Evolutionary conservation across 2,329 filamentous ascomycete genomes (phyloP), one percentile per base, ranked within the genome.

Genomic region (Plenodomus biglobosus): DNA sequence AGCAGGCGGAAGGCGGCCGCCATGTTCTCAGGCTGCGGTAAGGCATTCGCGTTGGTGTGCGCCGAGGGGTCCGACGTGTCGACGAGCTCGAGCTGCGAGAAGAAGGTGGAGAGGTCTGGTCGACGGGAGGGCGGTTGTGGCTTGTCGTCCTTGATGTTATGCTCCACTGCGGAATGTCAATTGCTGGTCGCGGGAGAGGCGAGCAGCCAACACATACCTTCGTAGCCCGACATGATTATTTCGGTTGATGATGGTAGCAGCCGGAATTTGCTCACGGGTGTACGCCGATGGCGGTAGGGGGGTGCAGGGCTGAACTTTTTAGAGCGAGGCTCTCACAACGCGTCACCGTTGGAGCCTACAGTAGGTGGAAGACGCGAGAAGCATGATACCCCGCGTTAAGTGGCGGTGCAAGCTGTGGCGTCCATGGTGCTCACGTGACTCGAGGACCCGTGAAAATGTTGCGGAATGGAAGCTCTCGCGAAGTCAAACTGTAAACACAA

Each of bases 61-160:
- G 71, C 61, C 46, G 73, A 69, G 6, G 75, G 70, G 62, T 79
- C 76, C 22, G 77, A 79, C 8, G 79, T 82, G 52, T 79, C 77
- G 22, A 79, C 73, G 47, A 83, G 78, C 59, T 85, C 80, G 50
- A 86, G 80, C 38, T 80, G 80, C 48, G 78, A 77, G 73, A 85
- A 85, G 75, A 86, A 86, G 59, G 82, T 84, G 35, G 80, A 83
- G 35, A 86, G 78, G 66, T 86, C 84, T 21, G 84, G 84, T 42
- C 83, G 80, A 54, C 81, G 81, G 44, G 73, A 71, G 27, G 70
- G 69, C 27, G 71, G 71, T 53, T 65, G 63, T 44, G 68, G 56
- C 46, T 64, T 68, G 48, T 64, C 49, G 18, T 73, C 61, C 34
- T 73, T 64, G 57, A 79, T 76, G 65, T 73, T 75, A 66, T 80